Evolutionary conservation across 768 basidiomycete species (phyloP).

Genomic region (Auriscalpium microsporum): DNA sequence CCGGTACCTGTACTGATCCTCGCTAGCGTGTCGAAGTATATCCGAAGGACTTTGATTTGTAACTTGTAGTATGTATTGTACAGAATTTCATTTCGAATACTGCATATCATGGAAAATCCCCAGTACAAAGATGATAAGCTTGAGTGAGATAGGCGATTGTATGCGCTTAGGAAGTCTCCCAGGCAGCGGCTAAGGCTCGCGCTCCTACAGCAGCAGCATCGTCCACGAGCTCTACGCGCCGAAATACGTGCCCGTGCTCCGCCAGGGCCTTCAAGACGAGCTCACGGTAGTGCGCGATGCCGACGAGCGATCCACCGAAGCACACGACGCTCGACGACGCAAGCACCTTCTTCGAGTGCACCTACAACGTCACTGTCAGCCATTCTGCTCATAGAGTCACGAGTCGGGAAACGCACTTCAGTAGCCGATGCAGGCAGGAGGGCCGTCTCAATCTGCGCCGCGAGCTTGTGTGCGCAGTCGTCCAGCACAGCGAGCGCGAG

Average conservation of each 20-base stretch:
- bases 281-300: slow-evolving; percentile 50
- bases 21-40: no score
- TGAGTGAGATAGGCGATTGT: no score
- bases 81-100: no score
- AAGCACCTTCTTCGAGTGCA: slow-evolving; percentile 25
- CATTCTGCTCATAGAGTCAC: neutral
- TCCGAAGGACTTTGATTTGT: no score
- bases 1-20: slow-evolving; percentile 42
- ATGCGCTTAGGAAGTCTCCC: neutral
- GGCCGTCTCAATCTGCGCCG: slow-evolving; percentile 48
- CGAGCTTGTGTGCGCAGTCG: slow-evolving; percentile 45
- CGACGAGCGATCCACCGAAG: slow-evolving; percentile 73
- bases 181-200: slow-evolving; percentile 35
- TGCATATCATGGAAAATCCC: no score
- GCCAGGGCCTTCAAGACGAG: slow-evolving; percentile 47
- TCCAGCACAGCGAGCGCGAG: slow-evolving; percentile 55
- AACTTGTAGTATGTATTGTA: no score
- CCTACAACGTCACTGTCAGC: neutral
- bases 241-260: slow-evolving; percentile 53
- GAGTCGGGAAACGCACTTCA: neutral
- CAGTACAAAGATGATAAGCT: no score
- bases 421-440: slow-evolving; percentile 27
- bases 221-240: slow-evolving; percentile 54
- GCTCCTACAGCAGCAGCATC: slow-evolving; percentile 67
- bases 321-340: slow-evolving; percentile 56